Percentiles rank a stretch among this genome's conserved stretches.
phyloP scores from a whole-genome alignment of 129 eudicot genomes.

The Tanacetum coccineum region DNA sequence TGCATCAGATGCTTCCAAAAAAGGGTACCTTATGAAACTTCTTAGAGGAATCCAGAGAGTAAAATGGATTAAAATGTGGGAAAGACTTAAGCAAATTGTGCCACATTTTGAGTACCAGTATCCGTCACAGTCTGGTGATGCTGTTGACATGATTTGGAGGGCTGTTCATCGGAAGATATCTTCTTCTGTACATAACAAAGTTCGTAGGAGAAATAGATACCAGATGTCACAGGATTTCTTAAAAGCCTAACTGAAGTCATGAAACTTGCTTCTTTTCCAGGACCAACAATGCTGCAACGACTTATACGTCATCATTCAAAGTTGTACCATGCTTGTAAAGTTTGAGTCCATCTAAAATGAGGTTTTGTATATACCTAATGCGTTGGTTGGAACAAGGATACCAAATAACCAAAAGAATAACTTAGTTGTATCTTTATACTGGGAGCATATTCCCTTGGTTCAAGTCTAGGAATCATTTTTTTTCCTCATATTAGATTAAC shows the following conservation, averaged over 20 bases:
- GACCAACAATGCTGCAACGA: not conserved
- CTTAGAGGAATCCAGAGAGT: conserved; percentile 56
- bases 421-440: too few species aligned
- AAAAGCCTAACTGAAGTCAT: not conserved
- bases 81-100: conserved; percentile 49
- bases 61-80: conserved; percentile 86
- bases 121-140: conserved; percentile 46
- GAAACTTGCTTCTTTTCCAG: not conserved
- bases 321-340: not conserved
- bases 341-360: not conserved
- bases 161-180: conserved; percentile 52
- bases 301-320: not conserved
- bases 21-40: conserved; percentile 58
- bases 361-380: not conserved
- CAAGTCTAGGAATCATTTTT: too few species aligned
- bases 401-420: not conserved
- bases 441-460: too few species aligned
- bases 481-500: too few species aligned
- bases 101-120: conserved; percentile 66
- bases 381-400: not conserved
- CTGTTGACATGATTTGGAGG: conserved; percentile 67
- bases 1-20: conserved; percentile 51
- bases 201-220: conserved; percentile 47
- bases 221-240: conserved; percentile 34
- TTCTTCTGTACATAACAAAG: conserved; percentile 18